Evolutionary conservation across 805 yeast genomes (phyloP), one percentile per base, ranked within the genome.

Genomic region (Babjeviella inositovora): DNA sequence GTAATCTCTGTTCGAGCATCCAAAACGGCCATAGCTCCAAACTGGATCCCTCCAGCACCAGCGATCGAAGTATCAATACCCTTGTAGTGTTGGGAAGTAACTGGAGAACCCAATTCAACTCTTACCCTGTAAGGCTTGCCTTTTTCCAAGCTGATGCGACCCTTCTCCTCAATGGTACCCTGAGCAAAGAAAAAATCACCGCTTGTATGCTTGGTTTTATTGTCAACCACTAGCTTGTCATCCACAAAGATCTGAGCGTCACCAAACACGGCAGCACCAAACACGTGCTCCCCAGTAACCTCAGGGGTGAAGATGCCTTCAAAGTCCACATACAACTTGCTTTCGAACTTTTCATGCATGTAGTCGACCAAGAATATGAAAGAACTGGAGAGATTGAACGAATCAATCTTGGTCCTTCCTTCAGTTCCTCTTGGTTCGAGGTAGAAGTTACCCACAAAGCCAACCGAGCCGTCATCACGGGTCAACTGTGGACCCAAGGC

Each of bases 221-320:
- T 68, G 39, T 70, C 75, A 23, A 67, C 61, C 15, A 71, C 46
- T 27, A 67, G 44, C 33, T 59, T 34, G 27, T 43, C 74, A 33
- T 71, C 59, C 23, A 70, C 38, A 32, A 51, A 71, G 12, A 71
- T 29, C 37, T 56, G 58, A 15, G 69, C 73, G 18, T 73, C 62
- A 11, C 79, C 79, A 23, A 49, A 35, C 17, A 57, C 59, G 8
- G 62, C 43, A 25, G 63, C 39, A 12, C 75, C 76, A 33, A 70
- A 57, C 26, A 55, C 57, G 34, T 60, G 69, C 9, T 40, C 49
- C 7, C 62, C 71, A 22, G 58, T 32, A 21, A 47, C 53, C 17
- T 62, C 67, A 4, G 75, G 65, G 6, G 31, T 40, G 31, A 52
- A 65, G 17, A 38, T 28, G 21, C 62, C 61, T 24, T 48, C 57